Base-by-base conservation (phyloP, 228 moss, liverwort and hornwort species). In the Sphagnum magellanicum region DNA sequence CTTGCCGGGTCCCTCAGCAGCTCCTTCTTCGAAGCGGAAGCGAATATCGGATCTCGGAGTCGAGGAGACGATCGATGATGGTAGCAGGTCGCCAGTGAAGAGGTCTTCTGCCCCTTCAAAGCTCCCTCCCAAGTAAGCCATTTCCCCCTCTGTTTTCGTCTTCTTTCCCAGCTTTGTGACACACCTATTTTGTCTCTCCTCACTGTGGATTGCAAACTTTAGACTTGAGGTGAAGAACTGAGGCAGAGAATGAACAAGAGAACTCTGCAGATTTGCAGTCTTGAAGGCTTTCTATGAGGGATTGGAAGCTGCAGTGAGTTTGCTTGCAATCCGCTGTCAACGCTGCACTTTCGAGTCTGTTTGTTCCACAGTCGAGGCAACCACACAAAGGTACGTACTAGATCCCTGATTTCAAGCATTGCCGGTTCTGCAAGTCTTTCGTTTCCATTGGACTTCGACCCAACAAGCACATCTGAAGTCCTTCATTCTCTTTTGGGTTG, bases 231-330 rank as follows among this genome's bases (percentile, higher is more conserved):
- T 12, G 8, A 8, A 32, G 32, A 32, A 32, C 32, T 32, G 32
- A 32, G 32, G 32, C 55, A 8, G 55, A 12, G 55, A 55, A 1
- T 55, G 55, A 55, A 55, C 8, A 55, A 8, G 9, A 55, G 48
- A 17, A 4, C 6, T 70, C 15, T 69, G 55, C 75, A 92, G 92
- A 50, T 80, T 77, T n/a, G 86, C 75, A 11, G 51, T 90, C 10
- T 67, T 98, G 67, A 81, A 98, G 48, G 74, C 79, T 16, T 98
- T 90, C 66, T 98, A 93, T 16, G 94, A 98, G 79, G 90, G 94
- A 4, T 74, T 94, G 66, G 98, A 98, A 69, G 90, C 86, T 13
- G 98, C 98, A 2, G 60, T 79, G 52, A 86, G 90, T 67, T 74
- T 98, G 58, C 81, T 98, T 14, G 88, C 87, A 10, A 94, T 90